phyloP scores from a whole-genome alignment of 768 basidiomycete genomes.

The Termitomyces sp. region DNA sequence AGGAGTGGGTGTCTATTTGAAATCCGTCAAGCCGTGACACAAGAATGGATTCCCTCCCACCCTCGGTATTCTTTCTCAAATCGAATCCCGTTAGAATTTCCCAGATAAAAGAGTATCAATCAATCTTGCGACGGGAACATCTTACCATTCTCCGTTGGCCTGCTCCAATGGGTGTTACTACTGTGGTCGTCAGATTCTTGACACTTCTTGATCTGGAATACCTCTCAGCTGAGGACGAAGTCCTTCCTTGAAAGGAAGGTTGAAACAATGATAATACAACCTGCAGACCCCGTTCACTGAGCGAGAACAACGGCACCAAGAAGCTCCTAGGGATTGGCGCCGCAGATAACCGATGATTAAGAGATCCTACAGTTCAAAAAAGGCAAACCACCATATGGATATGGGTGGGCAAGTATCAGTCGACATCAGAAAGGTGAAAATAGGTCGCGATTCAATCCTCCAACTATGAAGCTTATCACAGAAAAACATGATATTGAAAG shows the following conservation, averaged over 20 bases:
- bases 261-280: not conserved
- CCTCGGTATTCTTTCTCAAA: not conserved
- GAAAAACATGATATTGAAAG: not conserved
- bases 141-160: not conserved
- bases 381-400: not conserved
- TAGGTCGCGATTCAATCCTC: not conserved
- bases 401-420: not conserved
- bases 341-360: not conserved
- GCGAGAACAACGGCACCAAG: not conserved
- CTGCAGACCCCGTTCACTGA: too few relatives aligned
- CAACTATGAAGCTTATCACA: not conserved
- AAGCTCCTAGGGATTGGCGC: not conserved
- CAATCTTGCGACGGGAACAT: not conserved
- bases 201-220: not conserved
- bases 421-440: not conserved
- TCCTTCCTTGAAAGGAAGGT: not conserved
- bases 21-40: not conserved
- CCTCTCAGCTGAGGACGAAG: not conserved
- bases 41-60: not conserved
- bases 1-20: not conserved
- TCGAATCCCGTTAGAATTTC: not conserved
- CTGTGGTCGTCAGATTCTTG: not conserved
- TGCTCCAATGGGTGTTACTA: not conserved
- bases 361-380: not conserved
- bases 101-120: not conserved